Evolutionary conservation across 805 yeast species (phyloP), one percentile per base, ranked within the genome.

Genomic region (Ogataea paradorogensis): DNA sequence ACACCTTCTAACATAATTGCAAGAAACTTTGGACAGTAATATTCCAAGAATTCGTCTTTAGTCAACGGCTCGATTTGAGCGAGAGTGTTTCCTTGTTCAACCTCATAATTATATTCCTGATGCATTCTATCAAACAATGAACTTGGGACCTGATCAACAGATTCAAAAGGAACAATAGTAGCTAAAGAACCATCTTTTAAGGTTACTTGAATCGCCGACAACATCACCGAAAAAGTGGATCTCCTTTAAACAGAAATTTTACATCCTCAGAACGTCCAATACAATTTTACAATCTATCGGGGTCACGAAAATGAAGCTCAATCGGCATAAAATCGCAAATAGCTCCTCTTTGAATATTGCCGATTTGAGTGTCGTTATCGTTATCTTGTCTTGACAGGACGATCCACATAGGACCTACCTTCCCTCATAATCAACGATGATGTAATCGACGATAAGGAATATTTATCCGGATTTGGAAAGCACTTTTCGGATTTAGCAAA

Each of bases 71-170:
- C 61, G 15, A 66, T 62, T 44, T 76, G 69, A 0, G 96, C 95
- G 50, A 89, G 88, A 0, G 96, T 87, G 26, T 66, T 62, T 5
- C 97, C 97, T 30, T 70, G 76, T 24, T 74, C 84, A 6, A 89
- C 71, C 39, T 84, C 87, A 11, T 57, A 51, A 58, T 84, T 85
- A 66, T 84, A 76, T 42, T 77, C 74, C 3, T 62, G 56, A 40
- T 60, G 67, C 46, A 85, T 52, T 27, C 59, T 70, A 1, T 66
- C 59, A 5, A 81, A 44, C 15, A 88, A 62, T 0, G 63, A 59
- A 1, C 45, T 50, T 0, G 95, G 89, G 5, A 84, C 61, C 15
- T 70, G 71, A 1, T 56, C 48, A 2, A 66, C 40, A 8, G 69
- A 60, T 45, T 76, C 74, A 30, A 81, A 69, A 2, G 90, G 89